Evolutionary conservation across 2,329 filamentous ascomycete species (phyloP).

Genomic region (Tympanopsis confertula): DNA sequence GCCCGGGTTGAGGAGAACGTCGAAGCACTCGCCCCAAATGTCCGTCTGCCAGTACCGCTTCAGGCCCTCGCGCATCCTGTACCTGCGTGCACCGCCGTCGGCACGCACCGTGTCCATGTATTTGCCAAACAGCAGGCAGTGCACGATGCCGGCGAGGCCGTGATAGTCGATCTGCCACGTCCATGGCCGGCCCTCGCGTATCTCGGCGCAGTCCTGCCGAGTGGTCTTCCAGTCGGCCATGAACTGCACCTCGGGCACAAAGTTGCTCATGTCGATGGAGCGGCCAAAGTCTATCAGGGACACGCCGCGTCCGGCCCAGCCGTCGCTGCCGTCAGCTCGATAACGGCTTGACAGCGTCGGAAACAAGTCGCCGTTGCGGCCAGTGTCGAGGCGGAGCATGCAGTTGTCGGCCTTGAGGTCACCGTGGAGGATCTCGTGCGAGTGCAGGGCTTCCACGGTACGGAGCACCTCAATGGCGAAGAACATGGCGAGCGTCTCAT

Average conservation of each 20-base stretch:
- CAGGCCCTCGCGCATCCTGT: constrained; percentile 68
- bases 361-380: constrained; percentile 18
- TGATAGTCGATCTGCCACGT: constrained; percentile 97
- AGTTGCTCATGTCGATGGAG: constrained; percentile 83
- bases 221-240: constrained; percentile 90
- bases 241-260: constrained; percentile 68
- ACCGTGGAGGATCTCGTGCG: constrained; percentile 71
- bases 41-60: constrained; percentile 97
- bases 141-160: constrained; percentile 77
- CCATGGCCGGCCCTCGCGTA: constrained; percentile 88
- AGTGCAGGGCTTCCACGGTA: constrained; percentile 76
- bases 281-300: constrained; percentile 90
- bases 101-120: constrained; percentile 73
- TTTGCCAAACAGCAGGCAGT: constrained; percentile 82
- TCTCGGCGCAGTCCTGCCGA: constrained; percentile 83
- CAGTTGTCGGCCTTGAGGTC: constrained; percentile 96
- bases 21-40: constrained; percentile 75
- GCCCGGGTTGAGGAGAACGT: constrained; percentile 73
- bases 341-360: constrained; percentile 50
- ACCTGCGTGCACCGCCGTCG: constrained; percentile 50
- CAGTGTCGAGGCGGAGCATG: constrained; percentile 66
- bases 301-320: constrained; percentile 73
- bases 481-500: constrained; percentile 89
- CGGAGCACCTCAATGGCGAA: constrained; percentile 85
- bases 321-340: constrained; percentile 58